Conservation (phyloP, 176 grass and related monocot species). For the Chrysopogon serrulatus region DNA sequence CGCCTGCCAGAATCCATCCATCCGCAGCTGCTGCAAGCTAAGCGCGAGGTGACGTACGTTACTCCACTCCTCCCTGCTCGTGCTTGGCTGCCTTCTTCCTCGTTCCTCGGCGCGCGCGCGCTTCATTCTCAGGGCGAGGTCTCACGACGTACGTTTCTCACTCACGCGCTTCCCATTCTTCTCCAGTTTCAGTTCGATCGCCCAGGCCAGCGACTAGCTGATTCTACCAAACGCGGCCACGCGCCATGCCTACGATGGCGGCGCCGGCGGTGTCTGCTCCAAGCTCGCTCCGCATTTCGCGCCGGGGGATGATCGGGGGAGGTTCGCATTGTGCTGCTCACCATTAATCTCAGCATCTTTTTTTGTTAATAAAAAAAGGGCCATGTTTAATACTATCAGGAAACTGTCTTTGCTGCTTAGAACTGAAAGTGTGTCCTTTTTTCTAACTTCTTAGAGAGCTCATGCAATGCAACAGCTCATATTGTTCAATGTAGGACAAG, state of each 20-base stretch:
- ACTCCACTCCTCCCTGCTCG: no score
- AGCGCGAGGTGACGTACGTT: no score
- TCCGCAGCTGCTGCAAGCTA: no score
- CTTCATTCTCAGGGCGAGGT: no score
- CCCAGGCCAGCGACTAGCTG: background rate
- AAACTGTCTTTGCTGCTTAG: background rate
- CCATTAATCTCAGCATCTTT: no score
- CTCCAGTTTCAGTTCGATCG: background rate
- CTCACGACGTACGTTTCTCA: no score
- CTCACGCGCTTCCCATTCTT: no score
- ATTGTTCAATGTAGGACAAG: slow-evolving; percentile 17
- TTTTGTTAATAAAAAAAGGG: no score
- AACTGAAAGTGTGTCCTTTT: background rate
- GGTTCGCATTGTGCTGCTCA: background rate
- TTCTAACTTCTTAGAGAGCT: background rate
- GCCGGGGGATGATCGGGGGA: background rate
- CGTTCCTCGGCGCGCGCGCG: background rate
- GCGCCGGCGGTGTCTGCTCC: background rate
- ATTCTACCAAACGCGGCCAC: no score
- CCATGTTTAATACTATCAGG: no score
- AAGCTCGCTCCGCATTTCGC: background rate
- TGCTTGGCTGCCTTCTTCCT: no score
- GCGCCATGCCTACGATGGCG: background rate
- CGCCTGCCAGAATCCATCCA: background rate
- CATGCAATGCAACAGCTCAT: background rate